These are phyloP conservation scores for Chlorella ohadii DNA, from an alignment of 139 green algal species.

Conservation along the genomic window DNA sequence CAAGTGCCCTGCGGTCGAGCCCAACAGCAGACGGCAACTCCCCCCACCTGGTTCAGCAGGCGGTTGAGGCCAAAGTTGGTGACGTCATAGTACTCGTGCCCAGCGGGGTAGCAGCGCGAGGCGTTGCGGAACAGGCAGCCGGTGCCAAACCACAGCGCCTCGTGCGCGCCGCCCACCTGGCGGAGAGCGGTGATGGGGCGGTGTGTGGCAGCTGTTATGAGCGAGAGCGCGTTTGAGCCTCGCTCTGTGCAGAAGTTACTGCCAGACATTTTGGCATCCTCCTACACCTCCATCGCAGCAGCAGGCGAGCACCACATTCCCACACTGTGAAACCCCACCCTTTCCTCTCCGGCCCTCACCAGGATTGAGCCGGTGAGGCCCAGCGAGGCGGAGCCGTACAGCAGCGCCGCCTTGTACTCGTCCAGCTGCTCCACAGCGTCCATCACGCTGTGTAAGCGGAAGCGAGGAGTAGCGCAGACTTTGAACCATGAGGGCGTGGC, in stretches of 20 bases:
- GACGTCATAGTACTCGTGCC: not conserved
- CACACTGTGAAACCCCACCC: not conserved
- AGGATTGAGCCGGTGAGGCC: not conserved
- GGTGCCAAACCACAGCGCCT: constrained; percentile 19
- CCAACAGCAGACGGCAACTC: not conserved
- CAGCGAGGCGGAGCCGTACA: not conserved
- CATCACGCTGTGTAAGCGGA: not conserved
- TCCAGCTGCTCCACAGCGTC: not conserved
- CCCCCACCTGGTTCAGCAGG: constrained; percentile 3
- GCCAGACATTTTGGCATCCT: too few species aligned
- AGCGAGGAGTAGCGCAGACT: too few species aligned
- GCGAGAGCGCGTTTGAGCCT: too few species aligned
- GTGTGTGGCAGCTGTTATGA: too few species aligned
- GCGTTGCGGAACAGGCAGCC: not conserved
- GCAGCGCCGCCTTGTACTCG: not conserved
- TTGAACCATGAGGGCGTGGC: too few species aligned
- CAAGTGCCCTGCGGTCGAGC: too few species aligned
- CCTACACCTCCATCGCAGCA: not conserved
- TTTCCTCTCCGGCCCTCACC: not conserved
- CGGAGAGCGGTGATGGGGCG: too few species aligned
- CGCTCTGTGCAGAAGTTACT: too few species aligned
- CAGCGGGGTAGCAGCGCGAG: not conserved
- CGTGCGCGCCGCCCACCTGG: not conserved
- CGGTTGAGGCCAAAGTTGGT: constrained; percentile 1
- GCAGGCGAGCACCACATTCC: not conserved